Evolutionary conservation across 805 yeast genomes (phyloP), one percentile per base, ranked within the genome.

Genomic region (Nakazawaea wickerhamii): DNA sequence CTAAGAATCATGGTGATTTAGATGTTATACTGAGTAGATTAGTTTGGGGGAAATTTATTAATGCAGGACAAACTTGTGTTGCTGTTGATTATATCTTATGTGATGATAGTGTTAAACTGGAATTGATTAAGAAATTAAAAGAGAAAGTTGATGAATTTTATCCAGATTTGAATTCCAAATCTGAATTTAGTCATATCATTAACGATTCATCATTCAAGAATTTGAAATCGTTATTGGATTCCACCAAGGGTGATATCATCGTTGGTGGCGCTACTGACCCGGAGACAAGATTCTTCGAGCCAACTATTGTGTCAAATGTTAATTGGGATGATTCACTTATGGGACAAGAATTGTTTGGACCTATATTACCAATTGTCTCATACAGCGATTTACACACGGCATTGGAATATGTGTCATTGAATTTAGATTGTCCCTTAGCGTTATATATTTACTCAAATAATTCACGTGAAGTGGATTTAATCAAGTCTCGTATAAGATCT

Each of bases 1-100:
- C 88, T 40, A 71, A 65, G 36, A 68, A 66, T 48, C 63, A 71
- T 38, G 64, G 64, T 11, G 68, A 76, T 44, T 51, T 79, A 28
- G 55, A 61, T 8, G 59, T 64, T 1, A 49, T 70, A 32, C 67
- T 88, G 20, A 72, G 71, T 49, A 75, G 97, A 61, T 63, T 87
- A 13, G 71, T 73, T 1, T 86, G 93, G 85, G 91, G 90, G 14
- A 77, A 82, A 51, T 82, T 81, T 55, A 63, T 76, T 25, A 91
- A 88, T 57, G 76, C 84, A 14, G 98, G 98, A 14, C 98, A 90
- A 65, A 80, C 93, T 2, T 90, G 97, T 66, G 84, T 87, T 30
- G 85, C 95, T 8, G 84, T 90, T 7, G 98, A 91, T 63, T 90
- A 88, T 55, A 64, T 84, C 4, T 54, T 87, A 35, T 83, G 79